Percentiles rank a stretch among this genome's conserved stretches.
phyloP scores from a whole-genome alignment of 805 yeast species.

The Spathaspora girioi region DNA sequence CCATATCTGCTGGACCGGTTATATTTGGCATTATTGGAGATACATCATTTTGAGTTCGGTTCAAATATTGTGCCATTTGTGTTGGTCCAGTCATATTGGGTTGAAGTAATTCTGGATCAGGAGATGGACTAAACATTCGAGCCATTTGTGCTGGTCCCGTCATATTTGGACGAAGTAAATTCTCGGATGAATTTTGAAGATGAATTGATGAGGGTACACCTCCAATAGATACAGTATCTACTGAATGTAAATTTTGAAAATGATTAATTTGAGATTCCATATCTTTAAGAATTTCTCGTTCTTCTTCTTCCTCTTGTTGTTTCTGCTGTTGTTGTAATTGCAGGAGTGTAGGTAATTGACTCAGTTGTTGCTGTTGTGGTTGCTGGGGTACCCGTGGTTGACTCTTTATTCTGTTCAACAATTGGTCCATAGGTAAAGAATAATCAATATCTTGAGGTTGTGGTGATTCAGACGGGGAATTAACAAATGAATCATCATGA shows the following conservation, averaged over 20 bases:
- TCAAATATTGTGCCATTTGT: slow-evolving; percentile 28
- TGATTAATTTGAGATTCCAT: slow-evolving; percentile 70
- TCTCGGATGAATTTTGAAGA: slow-evolving; percentile 19
- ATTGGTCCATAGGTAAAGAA: slow-evolving; percentile 75
- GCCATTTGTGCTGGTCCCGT: slow-evolving; percentile 46
- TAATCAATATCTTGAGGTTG: slow-evolving; percentile 45
- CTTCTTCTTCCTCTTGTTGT: slow-evolving; percentile 47
- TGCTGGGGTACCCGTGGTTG: slow-evolving; percentile 4
- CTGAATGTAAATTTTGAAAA: slow-evolving; percentile 67
- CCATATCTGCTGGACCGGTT: slow-evolving; percentile 35
- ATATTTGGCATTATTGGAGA: slow-evolving; percentile 22
- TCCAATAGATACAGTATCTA: slow-evolving; percentile 70
- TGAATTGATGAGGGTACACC: slow-evolving; percentile 64
- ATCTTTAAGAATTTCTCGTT: slow-evolving; percentile 66
- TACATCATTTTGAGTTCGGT: slow-evolving; percentile 9
- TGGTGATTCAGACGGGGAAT: slow-evolving; percentile 19
- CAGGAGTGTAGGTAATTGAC: background rate
- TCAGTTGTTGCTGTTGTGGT: background rate
- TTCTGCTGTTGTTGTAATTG: slow-evolving; percentile 1
- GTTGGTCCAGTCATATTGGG: slow-evolving; percentile 46
- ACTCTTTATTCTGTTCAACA: slow-evolving; percentile 42
- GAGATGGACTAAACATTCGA: slow-evolving; percentile 22
- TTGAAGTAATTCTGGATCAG: slow-evolving; percentile 19
- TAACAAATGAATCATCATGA: slow-evolving; percentile 21
- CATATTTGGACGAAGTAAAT: slow-evolving; percentile 35